Evolutionary conservation across 352 stramenopile species (phyloP), one percentile per base, ranked within the genome.

Genomic region (Phytophthora syringae): DNA sequence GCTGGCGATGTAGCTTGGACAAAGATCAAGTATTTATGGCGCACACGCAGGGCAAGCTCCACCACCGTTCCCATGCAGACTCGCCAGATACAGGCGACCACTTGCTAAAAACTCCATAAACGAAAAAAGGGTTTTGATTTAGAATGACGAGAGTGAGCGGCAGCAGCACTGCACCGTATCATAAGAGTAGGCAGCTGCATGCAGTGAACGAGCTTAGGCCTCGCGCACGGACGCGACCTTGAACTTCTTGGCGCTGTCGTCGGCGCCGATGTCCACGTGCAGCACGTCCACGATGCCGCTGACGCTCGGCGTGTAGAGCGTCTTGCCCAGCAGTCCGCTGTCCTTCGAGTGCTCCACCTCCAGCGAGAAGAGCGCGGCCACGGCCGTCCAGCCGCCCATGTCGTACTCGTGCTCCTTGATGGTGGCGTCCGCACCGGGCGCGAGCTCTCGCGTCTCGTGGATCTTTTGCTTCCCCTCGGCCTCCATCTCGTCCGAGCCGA

Each of bases 361-460:
- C 12, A 95, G 48, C 34, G 80, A 79, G 51, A 74, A 70, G 16
- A 95, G 65, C 47, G 83, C 72, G 7, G 84, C 85, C 30, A 85
- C 70, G 4, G 82, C 83, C 43, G 74, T 91, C 81, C 80, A 93
- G 32, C 74, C 70, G 56, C 76, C 86, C 86, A 95, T 95, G 74
- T 95, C 76, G 74, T 89, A 93, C 67, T 84, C 72, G 56, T 89
- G 77, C 57, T 90, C 84, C 30, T 76, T 70, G 36, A 93, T 65
- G 22, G 34, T 77, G 5, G 53, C 58, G 27, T 78, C 70, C 1
- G 66, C 69, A 7, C 80, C 57, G 0, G 84, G 74, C 21, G 67
- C 79, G 37, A 92, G 43, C 60, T 84, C 76, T 39, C 75, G 58
- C 32, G 70, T 83, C 63, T 91, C 77, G 30, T 62, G 60, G 58